phyloP scores from a whole-genome alignment of 1,139 yeast species.

The Suhomyces taliae region DNA sequence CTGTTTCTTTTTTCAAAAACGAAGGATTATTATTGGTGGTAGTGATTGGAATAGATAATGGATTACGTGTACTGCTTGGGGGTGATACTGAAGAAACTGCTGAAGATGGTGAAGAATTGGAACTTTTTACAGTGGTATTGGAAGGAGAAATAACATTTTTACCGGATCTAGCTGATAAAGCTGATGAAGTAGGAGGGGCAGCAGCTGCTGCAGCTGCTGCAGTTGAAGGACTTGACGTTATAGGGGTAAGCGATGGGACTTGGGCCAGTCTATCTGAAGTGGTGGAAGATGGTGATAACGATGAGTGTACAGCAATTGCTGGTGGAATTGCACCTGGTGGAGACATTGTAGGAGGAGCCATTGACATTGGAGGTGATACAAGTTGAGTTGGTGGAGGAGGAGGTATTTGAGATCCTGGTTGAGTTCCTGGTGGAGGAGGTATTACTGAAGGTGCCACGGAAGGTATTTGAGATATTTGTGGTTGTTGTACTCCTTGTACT shows the following conservation, averaged over 20 bases:
- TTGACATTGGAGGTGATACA: conserved; percentile 6
- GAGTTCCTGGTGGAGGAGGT: conserved; percentile 4
- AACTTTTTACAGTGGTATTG: not conserved
- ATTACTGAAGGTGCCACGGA: not conserved
- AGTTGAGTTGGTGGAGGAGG: not conserved
- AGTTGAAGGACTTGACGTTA: conserved; percentile 15
- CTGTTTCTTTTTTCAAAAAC: conserved; percentile 7
- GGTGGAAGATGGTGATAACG: conserved; percentile 3
- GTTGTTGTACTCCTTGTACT: not conserved
- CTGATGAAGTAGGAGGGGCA: conserved; percentile 9
- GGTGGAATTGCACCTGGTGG: conserved; percentile 6
- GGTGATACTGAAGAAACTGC: conserved; percentile 6
- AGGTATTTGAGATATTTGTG: conserved; percentile 11
- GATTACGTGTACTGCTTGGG: conserved; percentile 5
- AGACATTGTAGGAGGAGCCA: not conserved
- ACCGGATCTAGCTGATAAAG: not conserved
- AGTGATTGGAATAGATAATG: conserved; percentile 8
- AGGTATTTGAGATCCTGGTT: conserved; percentile 7
- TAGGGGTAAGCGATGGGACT: conserved; percentile 15
- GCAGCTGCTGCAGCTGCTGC: conserved; percentile 16
- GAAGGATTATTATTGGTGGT: conserved; percentile 2
- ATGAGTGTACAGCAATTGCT: conserved; percentile 7
- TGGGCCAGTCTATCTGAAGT: conserved; percentile 4
- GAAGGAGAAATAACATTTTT: not conserved
- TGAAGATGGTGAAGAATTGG: conserved; percentile 7